Percentiles rank a stretch among this genome's conserved stretches.
These are phyloP conservation scores for Phtheirospermum japonicum DNA, from an alignment of 257 asterid genomes.

Conservation along the genomic window DNA sequence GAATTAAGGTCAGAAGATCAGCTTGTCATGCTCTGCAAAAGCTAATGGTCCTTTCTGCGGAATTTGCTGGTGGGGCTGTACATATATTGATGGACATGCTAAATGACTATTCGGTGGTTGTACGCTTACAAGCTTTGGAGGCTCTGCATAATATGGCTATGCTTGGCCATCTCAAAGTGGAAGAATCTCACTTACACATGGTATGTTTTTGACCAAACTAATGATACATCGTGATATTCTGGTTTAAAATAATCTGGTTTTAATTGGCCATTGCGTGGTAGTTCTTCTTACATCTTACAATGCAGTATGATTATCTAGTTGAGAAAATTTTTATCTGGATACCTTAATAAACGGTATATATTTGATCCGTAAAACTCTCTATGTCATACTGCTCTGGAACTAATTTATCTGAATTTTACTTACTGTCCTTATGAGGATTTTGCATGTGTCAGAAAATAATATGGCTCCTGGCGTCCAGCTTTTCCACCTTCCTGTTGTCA, in stretches of 20 bases:
- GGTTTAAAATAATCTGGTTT: not conserved
- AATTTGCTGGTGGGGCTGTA: conserved; percentile 63
- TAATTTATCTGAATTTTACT: not conserved
- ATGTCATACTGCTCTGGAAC: not conserved
- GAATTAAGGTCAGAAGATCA: conserved; percentile 79
- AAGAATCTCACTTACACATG: conserved; percentile 65
- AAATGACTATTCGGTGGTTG: conserved; percentile 69
- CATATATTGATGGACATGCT: conserved; percentile 63
- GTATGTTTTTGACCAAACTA: conserved; percentile 37
- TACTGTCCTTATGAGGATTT: not conserved
- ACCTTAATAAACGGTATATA: not conserved
- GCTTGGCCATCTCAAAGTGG: conserved; percentile 49
- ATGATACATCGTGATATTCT: not conserved
- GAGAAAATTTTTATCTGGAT: not conserved
- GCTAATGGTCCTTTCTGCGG: conserved; percentile 47
- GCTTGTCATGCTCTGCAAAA: conserved; percentile 81
- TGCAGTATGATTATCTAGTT: not conserved
- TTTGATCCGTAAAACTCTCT: not conserved
- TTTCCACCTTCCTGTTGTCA: not conserved
- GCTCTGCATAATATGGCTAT: conserved; percentile 58
- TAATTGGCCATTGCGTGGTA: not conserved
- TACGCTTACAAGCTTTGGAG: conserved; percentile 72
- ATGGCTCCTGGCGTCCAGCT: not conserved
- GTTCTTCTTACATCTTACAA: conserved; percentile 16
- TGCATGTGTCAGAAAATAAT: conserved; percentile 2